Percentiles rank a stretch among this genome's conserved stretches.
phyloP scores from a whole-genome alignment of 768 basidiomycete species.

The Russula earlei region DNA sequence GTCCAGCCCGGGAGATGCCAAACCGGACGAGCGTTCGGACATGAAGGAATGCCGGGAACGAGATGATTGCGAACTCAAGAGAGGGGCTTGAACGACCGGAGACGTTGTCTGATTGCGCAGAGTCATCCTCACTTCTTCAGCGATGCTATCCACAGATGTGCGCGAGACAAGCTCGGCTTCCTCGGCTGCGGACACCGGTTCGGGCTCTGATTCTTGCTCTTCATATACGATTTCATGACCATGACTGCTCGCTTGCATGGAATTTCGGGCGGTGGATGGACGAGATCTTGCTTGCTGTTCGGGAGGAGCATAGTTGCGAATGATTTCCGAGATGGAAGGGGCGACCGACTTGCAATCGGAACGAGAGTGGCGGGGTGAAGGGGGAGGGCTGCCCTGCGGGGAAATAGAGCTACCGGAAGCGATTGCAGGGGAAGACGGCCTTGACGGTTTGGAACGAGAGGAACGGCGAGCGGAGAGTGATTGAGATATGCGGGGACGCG shows the following conservation, averaged over 20 bases:
- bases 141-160: constrained; percentile 84
- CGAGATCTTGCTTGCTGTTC: constrained; percentile 42
- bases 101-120: constrained; percentile 45
- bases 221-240: constrained; percentile 39
- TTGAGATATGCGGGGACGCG: constrained; percentile 10
- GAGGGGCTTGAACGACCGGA: constrained; percentile 30
- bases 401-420: background rate
- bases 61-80: constrained; percentile 23
- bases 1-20: constrained; percentile 5
- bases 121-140: constrained; percentile 69
- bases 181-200: constrained; percentile 42
- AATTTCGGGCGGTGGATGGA: constrained; percentile 37
- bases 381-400: constrained; percentile 13
- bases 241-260: constrained; percentile 38
- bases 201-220: constrained; percentile 38
- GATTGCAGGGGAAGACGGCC: constrained; percentile 3
- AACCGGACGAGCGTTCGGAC: constrained; percentile 14
- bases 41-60: constrained; percentile 21
- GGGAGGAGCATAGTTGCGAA: constrained; percentile 66
- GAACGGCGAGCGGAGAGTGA: constrained; percentile 21
- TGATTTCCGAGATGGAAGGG: constrained; percentile 85
- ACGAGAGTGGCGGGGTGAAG: constrained; percentile 20
- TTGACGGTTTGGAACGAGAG: constrained; percentile 17
- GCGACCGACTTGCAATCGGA: constrained; percentile 38
- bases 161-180: constrained; percentile 60